Base-by-base conservation (phyloP, 129 eudicot genomes). In the Logfia minima region DNA sequence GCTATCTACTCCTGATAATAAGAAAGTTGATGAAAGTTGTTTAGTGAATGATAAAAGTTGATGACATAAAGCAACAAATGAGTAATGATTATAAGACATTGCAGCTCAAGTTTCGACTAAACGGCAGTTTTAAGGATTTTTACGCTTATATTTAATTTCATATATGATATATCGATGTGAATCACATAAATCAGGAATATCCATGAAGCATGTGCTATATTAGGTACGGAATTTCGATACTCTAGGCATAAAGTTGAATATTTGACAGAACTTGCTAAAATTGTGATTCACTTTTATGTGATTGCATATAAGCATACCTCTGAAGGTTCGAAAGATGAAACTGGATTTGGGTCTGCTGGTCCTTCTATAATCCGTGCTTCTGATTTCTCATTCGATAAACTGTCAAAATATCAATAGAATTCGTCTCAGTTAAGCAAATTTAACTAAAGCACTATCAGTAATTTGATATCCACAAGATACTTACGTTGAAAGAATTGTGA, bases 401-500 rank as follows among this genome's bases (percentile, higher is more conserved):
- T 56, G 56, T 17, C 24, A 68, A 39, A 68, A 67, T 4, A 37
- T 34, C 53, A 35, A 68, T 8, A 8, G 17, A 74, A 58, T 34
- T 32, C 28, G 56, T 74, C 66, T 55, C 37, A 32, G 21, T 39
- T 9, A 32, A 9, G 18, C 24, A 43, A 62, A 60, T 28, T 3
- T 32, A 10, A 61, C 10, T 8, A 35, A 26, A 76, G 7, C 48
- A 37, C 21, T 10, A 37, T 48, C 55, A 48, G 58, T 66, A 3
- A 66, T 29, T n/a, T 2, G 21, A 71, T 31, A 61, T 45, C 66
- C 31, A 52, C 43, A 63, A 74, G 82, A 66, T 56, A 80, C 86
- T 80, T 74, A 92, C 96, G 96, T 92, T 7, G 98, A 92, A 63
- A 92, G 91, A 65, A 92, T 92, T 8, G 98, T 92, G 79, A 92